A percentile compares a stretch with the other conserved stretches of the same genome.
Evolutionary conservation across 2,329 filamentous ascomycete genomes (phyloP).

Genomic region (Clonostachys chloroleuca): DNA sequence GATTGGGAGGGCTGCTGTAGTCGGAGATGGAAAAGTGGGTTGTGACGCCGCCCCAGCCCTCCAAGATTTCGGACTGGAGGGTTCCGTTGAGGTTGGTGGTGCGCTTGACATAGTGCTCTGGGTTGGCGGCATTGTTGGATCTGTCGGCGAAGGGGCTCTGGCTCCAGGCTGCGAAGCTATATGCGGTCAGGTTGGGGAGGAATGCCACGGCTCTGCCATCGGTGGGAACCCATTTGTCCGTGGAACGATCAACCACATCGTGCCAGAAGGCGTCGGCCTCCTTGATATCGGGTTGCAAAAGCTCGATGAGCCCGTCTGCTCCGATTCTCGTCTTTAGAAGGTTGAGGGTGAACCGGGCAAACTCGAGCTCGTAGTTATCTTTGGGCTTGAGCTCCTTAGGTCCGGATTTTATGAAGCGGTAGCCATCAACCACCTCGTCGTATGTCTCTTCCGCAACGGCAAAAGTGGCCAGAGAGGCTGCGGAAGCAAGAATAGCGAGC

Average conservation of each 20-base stretch:
- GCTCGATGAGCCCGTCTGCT: slow-evolving; percentile 10
- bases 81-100: slow-evolving; percentile 5
- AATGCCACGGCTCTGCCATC: slow-evolving; percentile 13
- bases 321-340: slow-evolving; percentile 14
- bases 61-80: slow-evolving; percentile 14
- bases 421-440: background rate
- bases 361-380: slow-evolving; percentile 5
- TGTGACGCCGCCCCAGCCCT: slow-evolving; percentile 21
- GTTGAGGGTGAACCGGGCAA: slow-evolving; percentile 7
- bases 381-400: slow-evolving; percentile 5
- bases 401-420: slow-evolving; percentile 5
- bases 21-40: slow-evolving; percentile 28
- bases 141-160: slow-evolving; percentile 13
- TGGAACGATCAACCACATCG: slow-evolving; percentile 7
- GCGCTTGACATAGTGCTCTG: slow-evolving; percentile 19
- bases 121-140: slow-evolving; percentile 16
- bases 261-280: slow-evolving; percentile 15
- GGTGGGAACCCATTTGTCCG: slow-evolving; percentile 9
- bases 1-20: slow-evolving; percentile 13
- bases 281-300: slow-evolving; percentile 13
- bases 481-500: background rate
- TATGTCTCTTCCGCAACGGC: background rate
- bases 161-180: slow-evolving; percentile 14
- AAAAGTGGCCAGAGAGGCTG: background rate
- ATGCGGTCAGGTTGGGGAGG: slow-evolving; percentile 15